Conservation (phyloP, 257 asterid species). For the Forsythia viridissima region DNA sequence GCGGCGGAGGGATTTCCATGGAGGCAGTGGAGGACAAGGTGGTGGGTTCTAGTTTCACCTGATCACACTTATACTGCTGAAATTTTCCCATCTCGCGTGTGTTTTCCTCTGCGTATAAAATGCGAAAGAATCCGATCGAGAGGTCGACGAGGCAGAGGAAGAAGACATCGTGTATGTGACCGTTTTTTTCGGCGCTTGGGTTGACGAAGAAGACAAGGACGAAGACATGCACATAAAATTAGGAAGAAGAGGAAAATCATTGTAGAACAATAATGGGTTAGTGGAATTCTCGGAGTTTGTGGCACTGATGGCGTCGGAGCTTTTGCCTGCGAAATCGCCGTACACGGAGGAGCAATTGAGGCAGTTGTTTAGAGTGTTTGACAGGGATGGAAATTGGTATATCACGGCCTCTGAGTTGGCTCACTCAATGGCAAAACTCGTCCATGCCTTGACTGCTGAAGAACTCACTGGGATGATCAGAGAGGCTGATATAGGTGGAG, state of each 20-base stretch:
- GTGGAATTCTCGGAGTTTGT: too few relatives aligned
- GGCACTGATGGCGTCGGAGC: too few relatives aligned
- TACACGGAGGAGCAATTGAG: too few relatives aligned
- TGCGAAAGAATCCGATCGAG: constrained; percentile 38
- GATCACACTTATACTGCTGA: constrained; percentile 1
- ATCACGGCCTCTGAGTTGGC: too few relatives aligned
- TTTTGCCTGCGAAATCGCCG: too few relatives aligned
- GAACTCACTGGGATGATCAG: too few relatives aligned
- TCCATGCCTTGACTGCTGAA: too few relatives aligned
- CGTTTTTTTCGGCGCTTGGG: constrained; percentile 33
- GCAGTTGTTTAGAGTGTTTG: too few relatives aligned
- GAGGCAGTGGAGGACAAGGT: constrained; percentile 53
- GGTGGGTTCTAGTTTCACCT: constrained; percentile 16
- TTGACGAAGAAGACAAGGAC: constrained; percentile 74
- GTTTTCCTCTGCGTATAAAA: constrained; percentile 30
- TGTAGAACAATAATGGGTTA: constrained; percentile 28
- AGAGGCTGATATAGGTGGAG: too few relatives aligned
- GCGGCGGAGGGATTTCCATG: constrained; percentile 36
- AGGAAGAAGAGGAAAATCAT: constrained; percentile 66
- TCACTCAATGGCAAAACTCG: too few relatives aligned
- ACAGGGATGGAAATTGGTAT: too few relatives aligned
- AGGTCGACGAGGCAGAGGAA: constrained; percentile 46
- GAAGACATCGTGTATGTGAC: constrained; percentile 36
- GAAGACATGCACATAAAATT: constrained; percentile 96
- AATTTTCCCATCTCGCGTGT: not conserved